These are phyloP conservation scores for Fusarium sp. DNA, from an alignment of 2,329 filamentous ascomycete genomes.

Conservation along the genomic window DNA sequence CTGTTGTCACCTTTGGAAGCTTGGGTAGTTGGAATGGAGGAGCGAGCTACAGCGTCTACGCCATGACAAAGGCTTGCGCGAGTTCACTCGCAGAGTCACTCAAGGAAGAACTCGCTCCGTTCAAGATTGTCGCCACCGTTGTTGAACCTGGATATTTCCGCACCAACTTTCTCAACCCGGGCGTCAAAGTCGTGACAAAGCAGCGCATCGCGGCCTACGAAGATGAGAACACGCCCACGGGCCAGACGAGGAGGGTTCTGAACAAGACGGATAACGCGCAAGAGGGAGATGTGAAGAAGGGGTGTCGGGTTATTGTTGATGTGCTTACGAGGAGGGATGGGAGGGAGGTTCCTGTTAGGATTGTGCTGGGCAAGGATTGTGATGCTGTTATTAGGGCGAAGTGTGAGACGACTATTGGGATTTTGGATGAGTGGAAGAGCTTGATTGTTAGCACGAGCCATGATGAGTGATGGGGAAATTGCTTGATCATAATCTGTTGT, in stretches of 20 bases:
- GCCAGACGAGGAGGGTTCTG: slow-evolving; percentile 45
- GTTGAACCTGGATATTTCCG: slow-evolving; percentile 67
- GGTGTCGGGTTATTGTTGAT: slow-evolving; percentile 63
- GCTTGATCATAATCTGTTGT: neutral
- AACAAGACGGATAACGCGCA: slow-evolving; percentile 59
- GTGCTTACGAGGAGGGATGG: slow-evolving; percentile 65
- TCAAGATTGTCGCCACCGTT: slow-evolving; percentile 56
- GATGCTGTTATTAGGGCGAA: slow-evolving; percentile 56
- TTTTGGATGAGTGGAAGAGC: slow-evolving; percentile 63
- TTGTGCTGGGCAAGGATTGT: slow-evolving; percentile 67
- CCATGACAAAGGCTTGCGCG: slow-evolving; percentile 59
- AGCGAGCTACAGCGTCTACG: slow-evolving; percentile 54
- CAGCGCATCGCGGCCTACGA: slow-evolving; percentile 50
- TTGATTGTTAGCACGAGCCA: slow-evolving; percentile 42
- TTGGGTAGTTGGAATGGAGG: slow-evolving; percentile 57
- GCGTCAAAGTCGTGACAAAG: slow-evolving; percentile 40
- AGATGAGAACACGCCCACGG: slow-evolving; percentile 46
- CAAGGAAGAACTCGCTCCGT: slow-evolving; percentile 56
- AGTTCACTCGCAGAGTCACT: slow-evolving; percentile 59
- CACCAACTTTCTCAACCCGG: slow-evolving; percentile 59
- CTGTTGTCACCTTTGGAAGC: slow-evolving; percentile 60
- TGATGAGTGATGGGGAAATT: neutral
- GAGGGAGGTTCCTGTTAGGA: slow-evolving; percentile 61
- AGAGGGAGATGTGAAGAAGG: slow-evolving; percentile 67
- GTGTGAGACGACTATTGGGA: slow-evolving; percentile 54